Conservation (phyloP, 257 asterid species). For the Rubia yunnanensis region DNA sequence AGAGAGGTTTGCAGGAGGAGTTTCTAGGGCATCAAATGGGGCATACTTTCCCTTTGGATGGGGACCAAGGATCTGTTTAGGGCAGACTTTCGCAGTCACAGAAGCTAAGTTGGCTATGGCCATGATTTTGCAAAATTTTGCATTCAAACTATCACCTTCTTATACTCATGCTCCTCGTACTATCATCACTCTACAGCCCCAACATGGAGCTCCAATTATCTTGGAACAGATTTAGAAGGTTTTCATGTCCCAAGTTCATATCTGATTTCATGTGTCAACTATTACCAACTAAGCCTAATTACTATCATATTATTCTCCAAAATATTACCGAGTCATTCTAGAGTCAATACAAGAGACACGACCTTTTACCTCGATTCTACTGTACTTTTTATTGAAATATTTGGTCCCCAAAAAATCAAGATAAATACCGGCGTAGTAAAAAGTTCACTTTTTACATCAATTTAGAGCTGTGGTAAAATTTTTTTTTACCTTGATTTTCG, state of each 20-base stretch:
- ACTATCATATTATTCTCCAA: too few relatives aligned
- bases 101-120: slow-evolving; percentile 15
- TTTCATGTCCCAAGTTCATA: not conserved
- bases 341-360: too few relatives aligned
- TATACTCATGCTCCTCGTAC: slow-evolving; percentile 13
- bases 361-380: too few relatives aligned
- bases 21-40: slow-evolving; percentile 1
- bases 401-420: too few relatives aligned
- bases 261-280: not conserved
- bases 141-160: slow-evolving; percentile 13
- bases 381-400: too few relatives aligned
- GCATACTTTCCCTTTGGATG: slow-evolving; percentile 9
- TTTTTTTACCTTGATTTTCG: too few relatives aligned
- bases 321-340: too few relatives aligned
- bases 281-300: too few relatives aligned
- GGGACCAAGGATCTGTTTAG: slow-evolving; percentile 11
- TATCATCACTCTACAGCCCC: slow-evolving; percentile 9
- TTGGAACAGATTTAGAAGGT: slow-evolving; percentile 1
- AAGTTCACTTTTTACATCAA: too few relatives aligned
- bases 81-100: slow-evolving; percentile 1
- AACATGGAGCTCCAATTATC: slow-evolving; percentile 12
- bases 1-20: slow-evolving; percentile 11
- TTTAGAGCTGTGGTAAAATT: too few relatives aligned
- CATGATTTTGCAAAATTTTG: slow-evolving; percentile 10
- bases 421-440: too few relatives aligned